Percentiles rank a stretch among this genome's conserved stretches.
Evolutionary conservation across 306 rosid genomes (phyloP).

Genomic region (Vicia sativa): DNA sequence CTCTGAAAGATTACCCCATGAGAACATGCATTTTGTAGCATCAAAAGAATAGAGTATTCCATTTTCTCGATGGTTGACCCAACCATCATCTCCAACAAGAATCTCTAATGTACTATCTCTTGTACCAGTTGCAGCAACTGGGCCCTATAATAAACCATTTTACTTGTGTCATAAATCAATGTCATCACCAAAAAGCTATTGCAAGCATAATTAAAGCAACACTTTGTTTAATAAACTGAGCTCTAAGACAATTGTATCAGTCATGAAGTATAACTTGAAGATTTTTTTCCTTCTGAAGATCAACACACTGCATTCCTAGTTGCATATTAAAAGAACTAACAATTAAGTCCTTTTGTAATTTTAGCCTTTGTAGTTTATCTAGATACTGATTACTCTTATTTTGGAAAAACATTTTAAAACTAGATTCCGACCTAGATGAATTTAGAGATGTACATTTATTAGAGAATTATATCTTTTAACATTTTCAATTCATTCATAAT

Average conservation of each 20-base stretch:
- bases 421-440: constrained; percentile 24
- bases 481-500: neutral
- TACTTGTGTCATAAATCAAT: constrained; percentile 32
- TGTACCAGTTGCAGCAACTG: constrained; percentile 81
- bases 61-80: constrained; percentile 94
- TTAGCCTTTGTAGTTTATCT: constrained; percentile 17
- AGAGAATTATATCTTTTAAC: constrained; percentile 1
- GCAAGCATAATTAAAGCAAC: constrained; percentile 28
- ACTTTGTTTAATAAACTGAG: constrained; percentile 11
- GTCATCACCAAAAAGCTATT: constrained; percentile 24
- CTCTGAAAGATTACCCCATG: constrained; percentile 98
- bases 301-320: constrained; percentile 23
- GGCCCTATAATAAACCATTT: constrained; percentile 64
- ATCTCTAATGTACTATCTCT: constrained; percentile 89
- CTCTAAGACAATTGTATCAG: constrained; percentile 10
- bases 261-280: constrained; percentile 24
- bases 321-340: constrained; percentile 30
- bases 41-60: constrained; percentile 85
- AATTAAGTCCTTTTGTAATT: constrained; percentile 11
- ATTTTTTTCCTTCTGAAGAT: constrained; percentile 12
- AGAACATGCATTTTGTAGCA: constrained; percentile 93
- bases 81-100: constrained; percentile 85
- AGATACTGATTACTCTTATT: constrained; percentile 22
- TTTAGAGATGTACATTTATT: neutral
- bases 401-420: constrained; percentile 8